Evolutionary conservation across 2,329 filamentous ascomycete genomes (phyloP).

Genomic region (Penicillium hesseltinei): DNA sequence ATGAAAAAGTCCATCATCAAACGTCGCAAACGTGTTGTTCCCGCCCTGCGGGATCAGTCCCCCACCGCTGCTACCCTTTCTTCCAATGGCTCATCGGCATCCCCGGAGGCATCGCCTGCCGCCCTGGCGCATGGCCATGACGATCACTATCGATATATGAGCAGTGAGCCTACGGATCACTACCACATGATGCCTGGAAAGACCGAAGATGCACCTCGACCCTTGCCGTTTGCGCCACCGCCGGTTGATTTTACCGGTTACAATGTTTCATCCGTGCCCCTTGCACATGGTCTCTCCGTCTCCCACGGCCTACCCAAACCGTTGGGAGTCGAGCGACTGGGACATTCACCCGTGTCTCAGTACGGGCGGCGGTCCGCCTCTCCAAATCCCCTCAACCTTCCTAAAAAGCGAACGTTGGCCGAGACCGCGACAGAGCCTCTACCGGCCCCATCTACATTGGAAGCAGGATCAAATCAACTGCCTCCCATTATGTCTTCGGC

Average conservation of each 20-base stretch:
- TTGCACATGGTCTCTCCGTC: constrained; percentile 30
- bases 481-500: constrained; percentile 40
- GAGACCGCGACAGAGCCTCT: constrained; percentile 33
- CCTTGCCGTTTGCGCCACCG: constrained; percentile 41
- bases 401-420: constrained; percentile 39
- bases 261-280: constrained; percentile 32
- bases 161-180: constrained; percentile 39
- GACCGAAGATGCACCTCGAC: constrained; percentile 38
- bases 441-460: constrained; percentile 31
- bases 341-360: constrained; percentile 30
- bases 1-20: constrained; percentile 99
- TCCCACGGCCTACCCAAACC: constrained; percentile 25
- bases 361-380: constrained; percentile 35
- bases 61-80: constrained; percentile 41
- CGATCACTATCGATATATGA: constrained; percentile 35
- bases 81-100: constrained; percentile 43
- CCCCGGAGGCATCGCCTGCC: constrained; percentile 41
- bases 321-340: constrained; percentile 32
- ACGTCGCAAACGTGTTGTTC: constrained; percentile 88
- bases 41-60: constrained; percentile 59
- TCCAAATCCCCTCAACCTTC: constrained; percentile 29
- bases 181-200: constrained; percentile 43
- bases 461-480: constrained; percentile 38
- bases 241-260: constrained; percentile 53
- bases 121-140: constrained; percentile 31